phyloP scores from a whole-genome alignment of 2,329 filamentous ascomycete genomes.

The Catunica adiposa region DNA sequence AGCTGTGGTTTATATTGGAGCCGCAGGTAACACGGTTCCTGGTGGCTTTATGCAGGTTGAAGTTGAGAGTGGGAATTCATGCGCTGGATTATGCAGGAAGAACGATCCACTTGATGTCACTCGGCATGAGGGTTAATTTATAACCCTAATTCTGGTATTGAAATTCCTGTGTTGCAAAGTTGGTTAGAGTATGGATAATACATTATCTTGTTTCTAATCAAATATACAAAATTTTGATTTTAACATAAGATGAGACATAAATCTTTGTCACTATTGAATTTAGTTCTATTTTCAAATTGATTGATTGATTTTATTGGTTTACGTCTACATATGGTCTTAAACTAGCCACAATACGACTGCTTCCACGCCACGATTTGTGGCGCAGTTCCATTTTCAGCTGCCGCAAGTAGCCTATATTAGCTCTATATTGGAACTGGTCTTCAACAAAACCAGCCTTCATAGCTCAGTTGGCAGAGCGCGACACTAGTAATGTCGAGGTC shows the following conservation, averaged over 20 bases:
- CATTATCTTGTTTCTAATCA: no score
- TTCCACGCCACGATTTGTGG: no score
- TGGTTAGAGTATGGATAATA: no score
- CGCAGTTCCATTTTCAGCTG: no score
- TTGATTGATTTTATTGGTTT: no score
- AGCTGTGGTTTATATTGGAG: not conserved
- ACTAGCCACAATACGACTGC: no score
- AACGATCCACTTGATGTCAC: not conserved
- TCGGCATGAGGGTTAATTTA: not conserved
- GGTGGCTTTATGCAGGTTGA: not conserved
- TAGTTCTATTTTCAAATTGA: no score
- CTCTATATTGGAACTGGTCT: not conserved
- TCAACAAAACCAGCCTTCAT: constrained; percentile 8
- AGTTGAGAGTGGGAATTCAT: not conserved
- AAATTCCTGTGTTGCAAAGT: no score
- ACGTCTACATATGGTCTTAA: no score
- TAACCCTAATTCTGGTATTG: not conserved
- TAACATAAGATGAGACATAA: no score
- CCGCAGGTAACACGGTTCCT: not conserved
- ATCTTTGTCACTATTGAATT: no score
- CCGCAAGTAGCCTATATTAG: not conserved
- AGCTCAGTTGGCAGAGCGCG: constrained; percentile 15
- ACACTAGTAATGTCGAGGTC: constrained; percentile 15
- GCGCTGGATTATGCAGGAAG: not conserved
- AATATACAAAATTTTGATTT: no score